A percentile compares a stretch with the other conserved stretches of the same genome.
These are phyloP conservation scores for Gossypium arboreum DNA, from an alignment of 345 rosid species.

Conservation along the genomic window DNA sequence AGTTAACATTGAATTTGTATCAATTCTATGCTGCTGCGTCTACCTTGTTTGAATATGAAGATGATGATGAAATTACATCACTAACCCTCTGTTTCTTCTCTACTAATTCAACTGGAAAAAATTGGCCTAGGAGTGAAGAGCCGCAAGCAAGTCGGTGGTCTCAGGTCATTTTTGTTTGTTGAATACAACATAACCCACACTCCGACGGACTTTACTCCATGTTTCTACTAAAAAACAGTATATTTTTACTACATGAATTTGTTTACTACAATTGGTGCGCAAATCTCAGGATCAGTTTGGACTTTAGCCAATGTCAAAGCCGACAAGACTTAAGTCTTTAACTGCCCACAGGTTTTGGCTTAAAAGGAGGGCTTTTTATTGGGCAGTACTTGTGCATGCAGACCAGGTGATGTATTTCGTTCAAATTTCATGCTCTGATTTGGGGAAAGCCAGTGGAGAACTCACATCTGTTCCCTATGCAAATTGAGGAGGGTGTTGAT, in stretches of 20 bases:
- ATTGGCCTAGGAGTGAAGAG: not conserved
- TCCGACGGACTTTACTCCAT: too few species aligned
- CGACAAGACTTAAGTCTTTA: not conserved
- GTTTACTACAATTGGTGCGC: not conserved
- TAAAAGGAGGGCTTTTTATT: not conserved
- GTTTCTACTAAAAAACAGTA: not conserved
- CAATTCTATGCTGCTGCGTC: not conserved
- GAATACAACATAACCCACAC: too few species aligned
- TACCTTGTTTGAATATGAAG: not conserved
- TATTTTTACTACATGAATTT: not conserved
- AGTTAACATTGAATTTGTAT: slow-evolving; percentile 10
- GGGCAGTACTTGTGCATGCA: not conserved
- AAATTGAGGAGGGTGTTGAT: not conserved
- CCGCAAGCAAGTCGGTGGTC: not conserved
- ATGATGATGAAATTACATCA: not conserved
- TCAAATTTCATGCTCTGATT: not conserved
- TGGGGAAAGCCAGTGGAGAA: not conserved
- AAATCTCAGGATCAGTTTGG: not conserved
- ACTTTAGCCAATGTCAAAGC: not conserved
- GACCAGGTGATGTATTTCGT: not conserved
- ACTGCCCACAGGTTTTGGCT: not conserved
- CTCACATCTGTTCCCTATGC: not conserved
- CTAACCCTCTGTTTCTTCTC: not conserved
- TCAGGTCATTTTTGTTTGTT: not conserved
- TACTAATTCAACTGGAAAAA: not conserved